These are phyloP conservation scores for Sphaerosporella brunnea DNA, from an alignment of 495 filamentous ascomycete species.

Conservation along the genomic window DNA sequence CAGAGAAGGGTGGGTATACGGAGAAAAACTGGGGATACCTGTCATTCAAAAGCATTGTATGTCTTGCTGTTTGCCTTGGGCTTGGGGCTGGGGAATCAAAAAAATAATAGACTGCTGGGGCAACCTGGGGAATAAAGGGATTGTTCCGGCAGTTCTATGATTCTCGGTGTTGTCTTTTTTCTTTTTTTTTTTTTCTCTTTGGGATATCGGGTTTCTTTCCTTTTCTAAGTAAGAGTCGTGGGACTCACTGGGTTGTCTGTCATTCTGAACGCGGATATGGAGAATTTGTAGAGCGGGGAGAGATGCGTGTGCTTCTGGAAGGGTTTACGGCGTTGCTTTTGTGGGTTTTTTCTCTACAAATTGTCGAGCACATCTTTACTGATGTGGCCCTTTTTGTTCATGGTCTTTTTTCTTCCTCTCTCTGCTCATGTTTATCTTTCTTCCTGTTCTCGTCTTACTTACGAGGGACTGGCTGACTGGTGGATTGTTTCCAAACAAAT, in stretches of 20 bases:
- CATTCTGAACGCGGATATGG: not conserved
- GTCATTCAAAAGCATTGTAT: slow-evolving; percentile 7
- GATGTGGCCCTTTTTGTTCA: not conserved
- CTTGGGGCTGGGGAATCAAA: slow-evolving; percentile 3
- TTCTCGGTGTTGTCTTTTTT: slow-evolving; percentile 18
- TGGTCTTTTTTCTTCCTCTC: too few relatives aligned
- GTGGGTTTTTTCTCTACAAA: slow-evolving; percentile 2
- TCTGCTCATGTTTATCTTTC: too few relatives aligned
- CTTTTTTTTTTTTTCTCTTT: slow-evolving; percentile 15
- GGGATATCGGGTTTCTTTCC: slow-evolving; percentile 8
- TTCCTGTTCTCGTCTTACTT: too few relatives aligned
- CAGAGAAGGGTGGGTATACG: slow-evolving; percentile 2
- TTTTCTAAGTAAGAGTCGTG: slow-evolving; percentile 16
- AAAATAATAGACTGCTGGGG: slow-evolving; percentile 12
- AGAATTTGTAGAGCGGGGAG: slow-evolving; percentile 1
- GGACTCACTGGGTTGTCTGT: slow-evolving; percentile 12
- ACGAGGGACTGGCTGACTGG: not conserved
- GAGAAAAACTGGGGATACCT: slow-evolving; percentile 3
- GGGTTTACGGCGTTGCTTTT: slow-evolving; percentile 4
- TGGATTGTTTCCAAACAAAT: slow-evolving; percentile 19
- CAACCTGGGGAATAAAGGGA: slow-evolving; percentile 13
- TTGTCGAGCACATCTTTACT: not conserved
- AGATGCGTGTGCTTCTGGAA: too few relatives aligned
- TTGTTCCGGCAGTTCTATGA: slow-evolving; percentile 20
- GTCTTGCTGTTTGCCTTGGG: too few relatives aligned